Evolutionary conservation across 352 stramenopile genomes (phyloP).

Genomic region (Pythium brachiatum): DNA sequence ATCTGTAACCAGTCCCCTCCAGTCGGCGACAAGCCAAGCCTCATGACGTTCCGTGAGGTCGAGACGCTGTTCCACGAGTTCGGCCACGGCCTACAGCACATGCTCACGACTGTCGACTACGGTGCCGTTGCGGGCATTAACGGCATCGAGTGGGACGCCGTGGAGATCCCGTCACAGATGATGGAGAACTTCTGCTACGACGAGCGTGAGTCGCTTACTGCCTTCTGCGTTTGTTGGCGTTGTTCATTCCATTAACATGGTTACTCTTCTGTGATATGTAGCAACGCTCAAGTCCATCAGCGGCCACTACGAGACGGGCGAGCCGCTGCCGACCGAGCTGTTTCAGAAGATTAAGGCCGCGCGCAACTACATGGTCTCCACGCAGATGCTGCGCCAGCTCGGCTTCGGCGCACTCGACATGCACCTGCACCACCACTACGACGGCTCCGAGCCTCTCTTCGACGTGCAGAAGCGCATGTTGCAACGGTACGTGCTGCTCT

Average conservation of each 20-base stretch:
- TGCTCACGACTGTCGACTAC: conserved; percentile 96
- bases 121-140: conserved; percentile 96
- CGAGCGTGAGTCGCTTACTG: conserved; percentile 51
- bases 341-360: conserved; percentile 96
- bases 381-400: conserved; percentile 94
- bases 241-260: conserved; percentile 52
- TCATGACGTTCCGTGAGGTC: conserved; percentile 98
- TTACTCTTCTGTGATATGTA: conserved; percentile 28
- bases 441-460: conserved; percentile 86
- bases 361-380: conserved; percentile 95
- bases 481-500: conserved; percentile 44
- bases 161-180: conserved; percentile 98
- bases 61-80: conserved; percentile 97
- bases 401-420: conserved; percentile 92
- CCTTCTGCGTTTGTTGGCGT: too few species aligned
- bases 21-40: conserved; percentile 90
- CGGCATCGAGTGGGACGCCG: conserved; percentile 98
- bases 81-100: conserved; percentile 98
- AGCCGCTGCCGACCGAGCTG: conserved; percentile 91
- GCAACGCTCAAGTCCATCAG: conserved; percentile 83
- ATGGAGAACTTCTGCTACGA: conserved; percentile 99
- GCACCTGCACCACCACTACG: conserved; percentile 78
- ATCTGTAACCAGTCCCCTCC: conserved; percentile 97
- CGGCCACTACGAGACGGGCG: conserved; percentile 81
- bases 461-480: conserved; percentile 92